Conservation (phyloP, 495 filamentous ascomycete species). For the Immersiella caudata region DNA sequence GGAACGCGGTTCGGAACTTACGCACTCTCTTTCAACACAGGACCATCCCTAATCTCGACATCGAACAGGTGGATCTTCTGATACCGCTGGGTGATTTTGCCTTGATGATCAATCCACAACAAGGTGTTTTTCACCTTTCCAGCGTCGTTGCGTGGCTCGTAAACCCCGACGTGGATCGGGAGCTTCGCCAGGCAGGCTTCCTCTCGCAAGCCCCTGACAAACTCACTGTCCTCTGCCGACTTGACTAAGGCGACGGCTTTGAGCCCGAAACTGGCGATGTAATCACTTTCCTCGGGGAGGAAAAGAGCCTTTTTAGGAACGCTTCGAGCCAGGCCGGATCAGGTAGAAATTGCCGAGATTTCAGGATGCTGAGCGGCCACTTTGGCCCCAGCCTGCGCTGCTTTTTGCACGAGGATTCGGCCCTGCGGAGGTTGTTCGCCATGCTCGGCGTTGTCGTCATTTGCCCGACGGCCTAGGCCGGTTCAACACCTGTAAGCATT, state of each 20-base stretch:
- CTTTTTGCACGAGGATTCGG: constrained; percentile 68
- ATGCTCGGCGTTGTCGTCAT: constrained; percentile 81
- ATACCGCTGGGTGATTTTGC: constrained; percentile 43
- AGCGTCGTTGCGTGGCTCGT: constrained; percentile 42
- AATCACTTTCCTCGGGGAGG: constrained; percentile 90
- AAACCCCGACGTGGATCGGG: constrained; percentile 85
- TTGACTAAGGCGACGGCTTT: constrained; percentile 69
- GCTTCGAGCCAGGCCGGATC: constrained; percentile 8
- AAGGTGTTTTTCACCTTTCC: constrained; percentile 50
- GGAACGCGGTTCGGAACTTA: constrained; percentile 28
- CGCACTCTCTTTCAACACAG: constrained; percentile 36
- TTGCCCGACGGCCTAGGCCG: constrained; percentile 91
- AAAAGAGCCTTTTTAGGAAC: constrained; percentile 75
- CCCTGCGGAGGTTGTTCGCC: constrained; percentile 76
- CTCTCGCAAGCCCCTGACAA: constrained; percentile 71
- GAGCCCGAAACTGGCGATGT: constrained; percentile 67
- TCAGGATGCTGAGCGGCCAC: too few relatives aligned
- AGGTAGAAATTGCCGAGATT: constrained; percentile 20
- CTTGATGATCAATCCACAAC: constrained; percentile 48
- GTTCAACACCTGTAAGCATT: too few relatives aligned
- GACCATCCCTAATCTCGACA: constrained; percentile 35
- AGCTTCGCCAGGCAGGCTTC: constrained; percentile 63
- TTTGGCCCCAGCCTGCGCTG: constrained; percentile 74
- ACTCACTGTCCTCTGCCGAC: constrained; percentile 55
- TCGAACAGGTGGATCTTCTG: constrained; percentile 64